These are phyloP conservation scores for Syzygium jambos DNA, from an alignment of 345 rosid genomes.

Conservation along the genomic window DNA sequence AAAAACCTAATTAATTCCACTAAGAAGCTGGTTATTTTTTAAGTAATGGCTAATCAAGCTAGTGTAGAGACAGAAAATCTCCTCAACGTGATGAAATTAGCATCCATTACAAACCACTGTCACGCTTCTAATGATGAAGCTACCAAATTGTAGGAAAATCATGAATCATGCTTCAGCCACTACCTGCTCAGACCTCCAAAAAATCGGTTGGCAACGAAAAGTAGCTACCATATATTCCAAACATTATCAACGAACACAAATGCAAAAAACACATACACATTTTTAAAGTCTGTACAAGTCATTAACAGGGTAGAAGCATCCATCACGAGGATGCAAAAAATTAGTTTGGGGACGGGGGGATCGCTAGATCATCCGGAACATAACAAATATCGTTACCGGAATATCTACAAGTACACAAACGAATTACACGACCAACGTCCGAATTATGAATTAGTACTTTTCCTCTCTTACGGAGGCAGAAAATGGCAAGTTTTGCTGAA, in stretches of 20 bases:
- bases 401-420: neutral
- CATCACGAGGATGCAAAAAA: neutral
- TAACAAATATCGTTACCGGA: neutral
- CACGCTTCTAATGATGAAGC: neutral
- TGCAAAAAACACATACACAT: conserved; percentile 8
- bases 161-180: neutral
- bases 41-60: neutral
- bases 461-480: neutral
- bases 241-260: neutral
- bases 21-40: neutral
- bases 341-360: neutral
- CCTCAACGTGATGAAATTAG: neutral
- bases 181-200: neutral
- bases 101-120: neutral
- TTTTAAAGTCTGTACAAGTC: conserved; percentile 12
- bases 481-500: neutral
- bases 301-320: neutral
- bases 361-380: neutral
- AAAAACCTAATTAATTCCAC: neutral
- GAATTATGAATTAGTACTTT: neutral
- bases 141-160: neutral
- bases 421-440: neutral
- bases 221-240: neutral
- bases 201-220: neutral
- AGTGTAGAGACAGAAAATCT: neutral